A percentile compares a stretch with the other conserved stretches of the same genome.
Evolutionary conservation across 805 yeast species (phyloP).

Genomic region (Zygosaccharomyces bailii): DNA sequence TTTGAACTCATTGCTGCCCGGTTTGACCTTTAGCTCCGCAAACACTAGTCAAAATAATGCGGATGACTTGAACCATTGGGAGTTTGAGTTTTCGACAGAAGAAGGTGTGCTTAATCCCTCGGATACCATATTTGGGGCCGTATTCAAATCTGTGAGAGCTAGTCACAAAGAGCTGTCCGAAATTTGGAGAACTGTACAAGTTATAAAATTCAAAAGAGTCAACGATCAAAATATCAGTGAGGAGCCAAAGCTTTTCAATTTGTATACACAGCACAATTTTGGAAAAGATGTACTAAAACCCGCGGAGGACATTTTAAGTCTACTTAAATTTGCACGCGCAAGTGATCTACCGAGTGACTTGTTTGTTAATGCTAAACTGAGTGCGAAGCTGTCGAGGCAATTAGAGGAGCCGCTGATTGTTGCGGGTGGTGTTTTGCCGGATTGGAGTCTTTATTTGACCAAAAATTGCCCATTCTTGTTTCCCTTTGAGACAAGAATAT

Average conservation of each 20-base stretch:
- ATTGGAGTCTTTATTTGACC: slow-evolving; percentile 77
- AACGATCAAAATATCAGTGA: slow-evolving; percentile 25
- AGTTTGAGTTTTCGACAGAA: slow-evolving; percentile 55
- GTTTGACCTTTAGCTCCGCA: slow-evolving; percentile 10
- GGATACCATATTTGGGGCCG: slow-evolving; percentile 74
- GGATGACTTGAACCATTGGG: slow-evolving; percentile 30
- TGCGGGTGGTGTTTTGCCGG: slow-evolving; percentile 81
- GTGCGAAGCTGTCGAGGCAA: slow-evolving; percentile 83
- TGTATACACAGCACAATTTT: slow-evolving; percentile 10
- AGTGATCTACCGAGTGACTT: slow-evolving; percentile 37
- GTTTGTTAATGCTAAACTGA: slow-evolving; percentile 74
- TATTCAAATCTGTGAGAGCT: slow-evolving; percentile 47
- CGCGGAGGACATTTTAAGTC: slow-evolving; percentile 40
- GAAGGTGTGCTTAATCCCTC: slow-evolving; percentile 58
- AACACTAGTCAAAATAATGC: slow-evolving; percentile 12
- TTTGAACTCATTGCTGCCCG: slow-evolving; percentile 24
- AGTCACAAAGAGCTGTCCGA: slow-evolving; percentile 41
- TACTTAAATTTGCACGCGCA: slow-evolving; percentile 47
- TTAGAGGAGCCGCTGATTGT: slow-evolving; percentile 85
- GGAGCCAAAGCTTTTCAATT: slow-evolving; percentile 4
- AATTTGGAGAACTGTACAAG: slow-evolving; percentile 59
- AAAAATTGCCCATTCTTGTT: slow-evolving; percentile 74
- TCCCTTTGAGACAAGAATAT: slow-evolving; percentile 75
- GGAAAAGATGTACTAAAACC: slow-evolving; percentile 12
- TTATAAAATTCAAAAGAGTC: slow-evolving; percentile 45